Conservation (phyloP, 345 rosid species). For the Microthlaspi erraticum region DNA sequence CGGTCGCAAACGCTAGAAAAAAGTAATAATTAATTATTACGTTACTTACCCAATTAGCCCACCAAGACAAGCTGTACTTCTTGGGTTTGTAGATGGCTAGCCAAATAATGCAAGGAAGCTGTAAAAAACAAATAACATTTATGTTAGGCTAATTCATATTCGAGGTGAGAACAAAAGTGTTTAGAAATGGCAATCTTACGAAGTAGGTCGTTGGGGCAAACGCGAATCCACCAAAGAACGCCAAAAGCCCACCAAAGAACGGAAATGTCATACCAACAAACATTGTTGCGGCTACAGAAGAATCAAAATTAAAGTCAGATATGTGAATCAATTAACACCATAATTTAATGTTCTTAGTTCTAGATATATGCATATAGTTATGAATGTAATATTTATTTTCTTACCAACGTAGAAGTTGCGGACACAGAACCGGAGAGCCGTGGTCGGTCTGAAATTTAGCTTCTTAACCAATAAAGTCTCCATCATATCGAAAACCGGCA, state of each 20-base stretch:
- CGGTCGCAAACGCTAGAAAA: neutral
- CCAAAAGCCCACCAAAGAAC: constrained; percentile 80
- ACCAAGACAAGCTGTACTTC: constrained; percentile 73
- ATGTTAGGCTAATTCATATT: neutral
- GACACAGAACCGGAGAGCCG: constrained; percentile 52
- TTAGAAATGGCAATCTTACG: constrained; percentile 48
- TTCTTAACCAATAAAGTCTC: constrained; percentile 71
- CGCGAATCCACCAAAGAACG: constrained; percentile 88
- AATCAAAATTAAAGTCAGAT: neutral
- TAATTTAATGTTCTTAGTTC: neutral
- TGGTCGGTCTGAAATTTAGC: constrained; percentile 53
- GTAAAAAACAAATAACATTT: neutral
- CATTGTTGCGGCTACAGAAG: constrained; percentile 64
- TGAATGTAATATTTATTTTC: constrained; percentile 11
- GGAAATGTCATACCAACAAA: constrained; percentile 73
- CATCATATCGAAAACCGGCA: constrained; percentile 87
- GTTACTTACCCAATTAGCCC: constrained; percentile 65
- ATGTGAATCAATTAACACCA: neutral
- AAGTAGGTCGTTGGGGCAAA: constrained; percentile 86
- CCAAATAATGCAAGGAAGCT: constrained; percentile 90
- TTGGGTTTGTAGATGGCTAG: constrained; percentile 72
- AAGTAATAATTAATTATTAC: neutral
- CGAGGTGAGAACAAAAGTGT: neutral
- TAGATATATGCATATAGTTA: neutral
- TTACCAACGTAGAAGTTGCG: constrained; percentile 69